A percentile compares a stretch with the other conserved stretches of the same genome.
Conservation (phyloP, 306 rosid genomes). For the Corylus avellana region DNA sequence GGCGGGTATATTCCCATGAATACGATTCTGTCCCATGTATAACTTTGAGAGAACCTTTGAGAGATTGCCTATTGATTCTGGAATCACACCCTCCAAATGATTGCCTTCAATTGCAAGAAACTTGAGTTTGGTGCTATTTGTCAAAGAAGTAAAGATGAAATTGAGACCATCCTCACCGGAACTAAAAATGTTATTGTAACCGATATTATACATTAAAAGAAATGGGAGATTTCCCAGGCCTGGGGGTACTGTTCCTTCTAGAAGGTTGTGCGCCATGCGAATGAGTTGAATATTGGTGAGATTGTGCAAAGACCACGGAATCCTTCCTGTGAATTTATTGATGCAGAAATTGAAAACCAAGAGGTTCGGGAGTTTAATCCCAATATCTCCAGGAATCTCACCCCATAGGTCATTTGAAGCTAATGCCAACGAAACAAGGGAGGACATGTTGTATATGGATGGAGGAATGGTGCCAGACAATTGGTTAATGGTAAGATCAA, state of each 20-base stretch:
- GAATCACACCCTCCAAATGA: conserved; percentile 61
- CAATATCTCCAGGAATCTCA: conserved; percentile 60
- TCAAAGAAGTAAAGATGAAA: conserved; percentile 48
- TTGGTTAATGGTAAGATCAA: conserved; percentile 53
- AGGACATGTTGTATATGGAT: conserved; percentile 54
- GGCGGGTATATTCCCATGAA: conserved; percentile 60
- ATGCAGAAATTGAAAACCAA: conserved; percentile 50
- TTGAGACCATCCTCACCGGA: conserved; percentile 43
- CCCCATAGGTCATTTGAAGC: conserved; percentile 72
- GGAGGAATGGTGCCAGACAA: conserved; percentile 61
- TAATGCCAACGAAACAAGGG: conserved; percentile 47
- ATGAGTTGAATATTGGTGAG: conserved; percentile 56
- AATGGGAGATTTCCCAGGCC: conserved; percentile 69
- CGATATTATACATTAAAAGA: conserved; percentile 62
- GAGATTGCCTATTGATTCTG: conserved; percentile 68
- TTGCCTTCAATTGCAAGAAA: conserved; percentile 58
- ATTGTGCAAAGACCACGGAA: conserved; percentile 75
- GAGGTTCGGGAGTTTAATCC: conserved; percentile 56
- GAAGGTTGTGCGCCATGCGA: conserved; percentile 45
- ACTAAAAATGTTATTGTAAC: conserved; percentile 54
- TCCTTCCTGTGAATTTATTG: conserved; percentile 59
- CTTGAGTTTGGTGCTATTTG: conserved; percentile 58
- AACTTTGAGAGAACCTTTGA: conserved; percentile 48
- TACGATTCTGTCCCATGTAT: conserved; percentile 67
- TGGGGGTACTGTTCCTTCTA: conserved; percentile 71